Percentiles rank a stretch among this genome's conserved stretches.
Evolutionary conservation across 805 yeast genomes (phyloP).

Genomic region (Tetrapisispora phaffii): DNA sequence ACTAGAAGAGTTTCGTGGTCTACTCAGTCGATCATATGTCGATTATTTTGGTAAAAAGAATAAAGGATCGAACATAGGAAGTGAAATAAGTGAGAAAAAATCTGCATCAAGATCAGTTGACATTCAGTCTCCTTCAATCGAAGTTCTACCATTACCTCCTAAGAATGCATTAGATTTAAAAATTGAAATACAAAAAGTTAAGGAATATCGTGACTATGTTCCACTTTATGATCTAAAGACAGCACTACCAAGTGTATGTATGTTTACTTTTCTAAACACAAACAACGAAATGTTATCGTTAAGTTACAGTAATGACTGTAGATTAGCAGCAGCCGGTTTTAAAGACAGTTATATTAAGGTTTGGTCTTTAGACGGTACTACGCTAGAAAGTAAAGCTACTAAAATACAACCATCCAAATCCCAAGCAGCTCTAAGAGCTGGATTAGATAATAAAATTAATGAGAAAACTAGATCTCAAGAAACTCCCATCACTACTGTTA

Average conservation of each 20-base stretch:
- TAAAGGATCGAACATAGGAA: conserved; percentile 9
- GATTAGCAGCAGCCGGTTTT: conserved; percentile 87
- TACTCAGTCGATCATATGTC: conserved; percentile 33
- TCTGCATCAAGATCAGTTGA: not conserved
- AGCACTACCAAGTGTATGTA: conserved; percentile 85
- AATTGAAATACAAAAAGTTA: conserved; percentile 65
- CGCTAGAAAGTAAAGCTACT: conserved; percentile 47
- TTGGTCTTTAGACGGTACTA: conserved; percentile 90
- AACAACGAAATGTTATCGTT: conserved; percentile 79
- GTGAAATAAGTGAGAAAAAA: conserved; percentile 5
- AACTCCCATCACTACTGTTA: conserved; percentile 21
- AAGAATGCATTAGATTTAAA: conserved; percentile 73
- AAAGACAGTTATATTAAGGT: conserved; percentile 83
- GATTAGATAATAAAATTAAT: conserved; percentile 8
- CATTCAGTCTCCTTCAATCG: conserved; percentile 61
- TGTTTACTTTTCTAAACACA: conserved; percentile 96
- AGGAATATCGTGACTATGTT: conserved; percentile 71
- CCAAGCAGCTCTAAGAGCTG: conserved; percentile 29
- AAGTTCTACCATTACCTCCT: conserved; percentile 74
- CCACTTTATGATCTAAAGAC: conserved; percentile 62
- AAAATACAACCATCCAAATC: conserved; percentile 1
- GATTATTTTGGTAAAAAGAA: conserved; percentile 14
- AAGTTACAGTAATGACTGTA: conserved; percentile 79
- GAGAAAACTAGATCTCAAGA: conserved; percentile 29
- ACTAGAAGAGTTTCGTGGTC: conserved; percentile 55